Percentiles rank a stretch among this genome's conserved stretches.
Evolutionary conservation across 345 rosid species (phyloP).

Genomic region (Geranium brycei): DNA sequence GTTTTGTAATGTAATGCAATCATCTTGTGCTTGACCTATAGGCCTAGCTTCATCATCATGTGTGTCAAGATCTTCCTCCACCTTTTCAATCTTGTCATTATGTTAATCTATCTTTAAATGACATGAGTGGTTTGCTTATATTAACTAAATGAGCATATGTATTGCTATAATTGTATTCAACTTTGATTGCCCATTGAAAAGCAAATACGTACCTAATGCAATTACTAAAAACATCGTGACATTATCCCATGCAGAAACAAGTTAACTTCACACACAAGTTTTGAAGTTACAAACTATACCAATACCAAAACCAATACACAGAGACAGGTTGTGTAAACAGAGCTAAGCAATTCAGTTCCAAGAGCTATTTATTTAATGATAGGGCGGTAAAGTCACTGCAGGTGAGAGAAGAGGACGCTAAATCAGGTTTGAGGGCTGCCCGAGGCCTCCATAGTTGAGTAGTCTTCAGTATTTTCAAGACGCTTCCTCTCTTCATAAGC

Average conservation of each 20-base stretch:
- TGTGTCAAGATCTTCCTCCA: background rate
- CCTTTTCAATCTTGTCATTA: no score
- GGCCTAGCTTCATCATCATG: background rate
- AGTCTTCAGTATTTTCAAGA: conserved; percentile 14
- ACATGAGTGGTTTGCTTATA: no score
- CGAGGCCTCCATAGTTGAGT: conserved; percentile 36
- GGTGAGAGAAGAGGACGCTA: background rate
- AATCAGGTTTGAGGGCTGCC: conserved; percentile 40
- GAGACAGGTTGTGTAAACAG: background rate
- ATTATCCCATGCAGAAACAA: background rate
- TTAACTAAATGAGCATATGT: no score
- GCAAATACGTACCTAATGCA: no score
- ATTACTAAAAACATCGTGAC: no score
- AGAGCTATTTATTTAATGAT: background rate
- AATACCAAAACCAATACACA: background rate
- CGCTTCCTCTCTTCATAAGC: conserved; percentile 84
- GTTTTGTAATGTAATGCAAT: background rate
- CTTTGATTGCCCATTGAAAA: no score
- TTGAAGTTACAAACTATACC: background rate
- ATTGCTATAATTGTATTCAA: no score
- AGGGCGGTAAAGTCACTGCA: background rate
- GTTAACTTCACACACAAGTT: background rate
- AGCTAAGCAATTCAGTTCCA: background rate
- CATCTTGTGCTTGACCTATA: background rate
- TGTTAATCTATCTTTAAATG: no score